Percentiles rank a stretch among this genome's conserved stretches.
Conservation (phyloP, 345 rosid genomes). For the Salix caprea region DNA sequence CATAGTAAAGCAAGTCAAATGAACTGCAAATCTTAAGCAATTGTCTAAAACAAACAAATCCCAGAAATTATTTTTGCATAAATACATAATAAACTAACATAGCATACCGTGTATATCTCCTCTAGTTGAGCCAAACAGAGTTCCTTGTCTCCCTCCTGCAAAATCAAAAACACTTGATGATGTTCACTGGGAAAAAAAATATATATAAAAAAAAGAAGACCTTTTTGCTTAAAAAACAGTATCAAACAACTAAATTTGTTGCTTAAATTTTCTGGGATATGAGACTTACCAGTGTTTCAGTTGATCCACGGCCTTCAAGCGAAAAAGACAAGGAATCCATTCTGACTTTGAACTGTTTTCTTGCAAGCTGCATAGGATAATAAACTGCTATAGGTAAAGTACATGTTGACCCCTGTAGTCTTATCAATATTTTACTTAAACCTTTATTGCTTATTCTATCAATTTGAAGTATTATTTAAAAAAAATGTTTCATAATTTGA, state of each 20-base stretch:
- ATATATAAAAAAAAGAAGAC: not conserved
- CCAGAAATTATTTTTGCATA: not conserved
- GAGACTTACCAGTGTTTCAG: not conserved
- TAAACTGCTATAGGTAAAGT: not conserved
- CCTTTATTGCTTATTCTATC: too few species aligned
- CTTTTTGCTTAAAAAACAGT: not conserved
- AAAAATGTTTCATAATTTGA: too few species aligned
- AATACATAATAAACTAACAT: not conserved
- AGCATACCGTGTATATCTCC: not conserved
- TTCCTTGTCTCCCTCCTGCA: not conserved
- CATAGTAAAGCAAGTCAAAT: not conserved
- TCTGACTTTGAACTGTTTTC: not conserved
- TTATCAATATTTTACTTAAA: too few species aligned
- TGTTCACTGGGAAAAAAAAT: not conserved
- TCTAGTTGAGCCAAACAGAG: not conserved
- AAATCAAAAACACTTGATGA: too few species aligned
- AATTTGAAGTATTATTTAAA: too few species aligned
- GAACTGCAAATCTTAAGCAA: not conserved
- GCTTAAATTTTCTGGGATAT: not conserved
- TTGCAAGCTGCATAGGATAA: not conserved
- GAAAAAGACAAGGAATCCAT: not conserved
- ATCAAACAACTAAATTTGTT: not conserved
- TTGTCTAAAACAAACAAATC: not conserved
- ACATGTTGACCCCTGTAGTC: too few species aligned
- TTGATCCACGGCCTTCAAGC: not conserved